These are phyloP conservation scores for Beauveria varroae DNA, from an alignment of 2,329 filamentous ascomycete species.

Conservation along the genomic window DNA sequence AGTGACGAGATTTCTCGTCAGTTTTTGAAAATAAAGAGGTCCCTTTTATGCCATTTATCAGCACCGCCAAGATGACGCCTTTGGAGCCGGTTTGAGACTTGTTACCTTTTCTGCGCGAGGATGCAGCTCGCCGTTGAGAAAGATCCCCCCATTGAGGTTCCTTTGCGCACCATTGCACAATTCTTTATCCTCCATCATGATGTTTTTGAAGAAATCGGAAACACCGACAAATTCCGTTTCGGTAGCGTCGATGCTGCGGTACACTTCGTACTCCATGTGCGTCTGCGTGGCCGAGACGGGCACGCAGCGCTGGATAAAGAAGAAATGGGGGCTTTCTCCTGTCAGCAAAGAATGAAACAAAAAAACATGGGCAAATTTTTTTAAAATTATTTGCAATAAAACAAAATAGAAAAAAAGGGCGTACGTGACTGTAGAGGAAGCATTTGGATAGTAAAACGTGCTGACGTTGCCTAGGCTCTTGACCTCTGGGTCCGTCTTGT, in stretches of 20 bases:
- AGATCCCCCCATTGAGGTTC: slow-evolving; percentile 43
- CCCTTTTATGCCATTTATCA: slow-evolving; percentile 23
- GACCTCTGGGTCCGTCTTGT: slow-evolving; percentile 24
- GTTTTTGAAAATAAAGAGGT: slow-evolving; percentile 35
- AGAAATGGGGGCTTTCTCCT: slow-evolving; percentile 34
- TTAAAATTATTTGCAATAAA: no score
- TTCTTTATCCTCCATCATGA: slow-evolving; percentile 44
- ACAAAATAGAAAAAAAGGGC: slow-evolving; percentile 11
- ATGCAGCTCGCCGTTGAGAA: slow-evolving; percentile 44
- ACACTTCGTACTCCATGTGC: slow-evolving; percentile 44
- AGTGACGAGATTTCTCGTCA: slow-evolving; percentile 20
- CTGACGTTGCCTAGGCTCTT: slow-evolving; percentile 26
- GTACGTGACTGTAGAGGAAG: slow-evolving; percentile 32
- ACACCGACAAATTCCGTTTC: slow-evolving; percentile 40
- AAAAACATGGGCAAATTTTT: background rate
- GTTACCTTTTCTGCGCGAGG: slow-evolving; percentile 37
- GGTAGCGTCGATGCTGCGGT: slow-evolving; percentile 37
- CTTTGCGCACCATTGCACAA: slow-evolving; percentile 41
- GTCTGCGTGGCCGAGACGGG: slow-evolving; percentile 34
- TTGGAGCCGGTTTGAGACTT: no score
- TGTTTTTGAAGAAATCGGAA: slow-evolving; percentile 41
- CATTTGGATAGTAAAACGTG: slow-evolving; percentile 33
- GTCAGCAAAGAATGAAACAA: background rate
- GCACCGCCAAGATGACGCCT: background rate
- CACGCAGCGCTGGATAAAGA: slow-evolving; percentile 44